A percentile compares a stretch with the other conserved stretches of the same genome.
phyloP scores from a whole-genome alignment of 352 stramenopile species.

The Thalassiosira ordinaria region DNA sequence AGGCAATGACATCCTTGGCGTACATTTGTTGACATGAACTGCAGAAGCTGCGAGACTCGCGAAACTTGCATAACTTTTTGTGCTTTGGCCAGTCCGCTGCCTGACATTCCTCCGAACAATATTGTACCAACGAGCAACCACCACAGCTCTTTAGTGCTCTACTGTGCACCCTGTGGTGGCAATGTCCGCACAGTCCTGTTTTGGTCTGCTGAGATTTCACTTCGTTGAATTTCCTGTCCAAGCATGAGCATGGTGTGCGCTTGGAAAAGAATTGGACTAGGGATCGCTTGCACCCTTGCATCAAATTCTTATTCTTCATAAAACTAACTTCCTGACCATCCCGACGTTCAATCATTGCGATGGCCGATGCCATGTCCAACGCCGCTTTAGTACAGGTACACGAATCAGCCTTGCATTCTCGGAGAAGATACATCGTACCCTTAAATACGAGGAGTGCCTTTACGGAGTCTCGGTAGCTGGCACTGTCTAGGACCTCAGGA shows the following conservation, averaged over 20 bases:
- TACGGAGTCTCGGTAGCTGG: background rate
- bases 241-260: background rate
- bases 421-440: background rate
- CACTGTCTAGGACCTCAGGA: background rate
- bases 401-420: background rate
- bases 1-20: no score
- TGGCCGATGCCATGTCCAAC: no score
- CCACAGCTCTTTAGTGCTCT: background rate
- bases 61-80: constrained; percentile 4
- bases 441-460: background rate
- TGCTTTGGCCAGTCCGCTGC: constrained; percentile 11
- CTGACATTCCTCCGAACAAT: background rate
- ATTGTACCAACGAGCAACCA: background rate
- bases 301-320: no score
- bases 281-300: background rate
- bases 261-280: background rate
- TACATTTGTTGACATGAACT: no score
- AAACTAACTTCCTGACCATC: no score
- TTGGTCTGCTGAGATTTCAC: background rate
- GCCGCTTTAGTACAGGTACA: no score
- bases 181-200: background rate
- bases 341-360: no score
- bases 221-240: background rate
- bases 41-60: no score
- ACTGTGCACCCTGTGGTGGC: background rate